Base-by-base conservation (phyloP, 2,329 filamentous ascomycete genomes). In the Botrytis paeoniae region DNA sequence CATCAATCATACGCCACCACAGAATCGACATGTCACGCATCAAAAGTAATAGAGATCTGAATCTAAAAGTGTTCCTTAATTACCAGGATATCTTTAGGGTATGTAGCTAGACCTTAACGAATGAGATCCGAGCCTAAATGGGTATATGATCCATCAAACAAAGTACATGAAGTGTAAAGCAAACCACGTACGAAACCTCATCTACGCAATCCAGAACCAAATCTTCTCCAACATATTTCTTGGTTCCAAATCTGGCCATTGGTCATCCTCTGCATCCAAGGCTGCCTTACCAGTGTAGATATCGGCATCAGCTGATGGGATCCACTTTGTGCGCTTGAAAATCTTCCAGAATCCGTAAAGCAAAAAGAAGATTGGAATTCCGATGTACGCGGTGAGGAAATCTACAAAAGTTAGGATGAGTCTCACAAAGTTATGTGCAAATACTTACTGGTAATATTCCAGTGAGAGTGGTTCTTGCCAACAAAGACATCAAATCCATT, bases 401-500 rank as follows among this genome's bases (percentile, higher is more conserved):
- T 87, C 89, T 10, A 90, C 0, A 92, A 80, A 74, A 89, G 86
- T 93, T 92, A 95, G 7, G 86, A 32, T 59, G 6, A 39, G 18
- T 57, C 10, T 51, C 12, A 29, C 6, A n/a, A 45, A 25, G 20
- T 22, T n/a, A 3, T 37, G 41, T 29, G 51, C 16, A 22, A 48
- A 48, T 59, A 75, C 77, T 65, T 78, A 78, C 78, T 89, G 0
- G 91, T 86, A 0, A 93, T 80, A 74, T 89, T 86, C 93, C 93
- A 95, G 5, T 87, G 76, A 25, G 73, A 74, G 70, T 80, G 78
- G 63, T 78, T 85, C 0, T 87, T 84, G 0, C 91, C 89, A 63
- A 95, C 80, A 78, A 95, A 96, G 1, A 95, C 91, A 0, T 90
- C 87, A 75, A 94, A 95, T 0, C 93, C 93, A 14, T 91, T 89